Base-by-base conservation (phyloP, 768 basidiomycete species). In the Mycena indigotica region DNA sequence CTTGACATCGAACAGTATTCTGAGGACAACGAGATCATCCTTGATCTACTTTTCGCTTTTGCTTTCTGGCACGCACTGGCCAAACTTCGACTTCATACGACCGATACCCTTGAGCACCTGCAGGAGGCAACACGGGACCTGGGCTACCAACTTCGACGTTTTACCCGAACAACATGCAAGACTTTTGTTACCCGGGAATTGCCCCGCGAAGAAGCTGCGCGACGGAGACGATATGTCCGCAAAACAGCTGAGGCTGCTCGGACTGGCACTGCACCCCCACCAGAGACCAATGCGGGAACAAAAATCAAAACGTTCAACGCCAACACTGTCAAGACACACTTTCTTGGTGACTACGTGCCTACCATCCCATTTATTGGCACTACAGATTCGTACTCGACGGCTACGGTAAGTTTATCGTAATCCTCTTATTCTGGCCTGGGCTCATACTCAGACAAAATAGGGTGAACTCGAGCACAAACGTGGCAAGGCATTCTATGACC, bases 361-460 rank as follows among this genome's bases (percentile, higher is more conserved):
- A 41, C 51, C 0, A 75, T 79, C 8, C 19, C 25, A 0, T 0
- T 2, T 0, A 70, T 65, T 38, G 74, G 79, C 0, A 73, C 73
- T 1, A 72, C 71, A 2, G 75, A 80, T 44, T 67, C 64, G 1
- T 78, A 73, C 53, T 71, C 72, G 0, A 78, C 74, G 1, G 70
- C 75, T 24, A 41, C 66, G 6, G 77, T 80, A 50, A 51, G 65
- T 56, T 49, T 5, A 28, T 61, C 28, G n/a, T n/a, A n/a, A n/a
- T n/a, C n/a, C n/a, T n/a, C n/a, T n/a, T n/a, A n/a, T n/a, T n/a
- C n/a, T n/a, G n/a, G n/a, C n/a, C n/a, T n/a, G n/a, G n/a, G n/a
- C n/a, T n/a, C n/a, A n/a, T n/a, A n/a, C n/a, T n/a, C n/a, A n/a
- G n/a, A n/a, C n/a, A n/a, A n/a, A n/a, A n/a, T n/a, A n/a, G n/a